phyloP scores from a whole-genome alignment of 768 basidiomycete genomes.

The Tulasnella sp. region DNA sequence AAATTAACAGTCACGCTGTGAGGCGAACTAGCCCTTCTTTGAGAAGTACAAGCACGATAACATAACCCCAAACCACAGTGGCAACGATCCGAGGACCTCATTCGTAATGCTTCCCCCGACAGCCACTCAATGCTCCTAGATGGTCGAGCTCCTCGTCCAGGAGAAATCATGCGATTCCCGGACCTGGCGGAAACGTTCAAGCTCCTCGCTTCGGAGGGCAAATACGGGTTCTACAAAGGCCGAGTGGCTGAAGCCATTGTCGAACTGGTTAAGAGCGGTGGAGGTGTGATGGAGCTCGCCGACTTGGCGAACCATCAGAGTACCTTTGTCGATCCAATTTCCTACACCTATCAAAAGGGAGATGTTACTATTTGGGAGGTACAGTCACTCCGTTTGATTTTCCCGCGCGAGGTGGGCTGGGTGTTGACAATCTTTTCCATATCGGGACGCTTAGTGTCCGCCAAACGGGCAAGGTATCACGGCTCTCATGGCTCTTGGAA shows the following conservation, averaged over 20 bases:
- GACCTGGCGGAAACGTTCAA: conserved; percentile 82
- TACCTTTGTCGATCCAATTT: conserved; percentile 82
- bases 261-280: conserved; percentile 75
- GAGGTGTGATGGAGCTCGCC: conserved; percentile 91
- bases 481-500: conserved; percentile 86
- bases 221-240: conserved; percentile 92
- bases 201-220: conserved; percentile 72
- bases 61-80: conserved; percentile 39
- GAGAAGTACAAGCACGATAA: conserved; percentile 22
- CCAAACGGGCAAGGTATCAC: conserved; percentile 99
- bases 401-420: no score
- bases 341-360: conserved; percentile 66
- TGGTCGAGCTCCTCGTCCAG: conserved; percentile 77
- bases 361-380: conserved; percentile 93
- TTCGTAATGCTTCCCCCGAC: conserved; percentile 82
- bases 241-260: conserved; percentile 85
- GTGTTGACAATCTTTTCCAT: not conserved
- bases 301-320: conserved; percentile 84
- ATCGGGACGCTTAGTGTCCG: conserved; percentile 59
- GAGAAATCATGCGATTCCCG: conserved; percentile 77
- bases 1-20: conserved; percentile 64
- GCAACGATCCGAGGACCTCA: conserved; percentile 58
- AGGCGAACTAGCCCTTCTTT: conserved; percentile 33
- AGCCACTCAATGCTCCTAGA: conserved; percentile 82
- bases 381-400: no score